Conservation (phyloP, 331 rosid genomes). For the Arachis monticola region DNA sequence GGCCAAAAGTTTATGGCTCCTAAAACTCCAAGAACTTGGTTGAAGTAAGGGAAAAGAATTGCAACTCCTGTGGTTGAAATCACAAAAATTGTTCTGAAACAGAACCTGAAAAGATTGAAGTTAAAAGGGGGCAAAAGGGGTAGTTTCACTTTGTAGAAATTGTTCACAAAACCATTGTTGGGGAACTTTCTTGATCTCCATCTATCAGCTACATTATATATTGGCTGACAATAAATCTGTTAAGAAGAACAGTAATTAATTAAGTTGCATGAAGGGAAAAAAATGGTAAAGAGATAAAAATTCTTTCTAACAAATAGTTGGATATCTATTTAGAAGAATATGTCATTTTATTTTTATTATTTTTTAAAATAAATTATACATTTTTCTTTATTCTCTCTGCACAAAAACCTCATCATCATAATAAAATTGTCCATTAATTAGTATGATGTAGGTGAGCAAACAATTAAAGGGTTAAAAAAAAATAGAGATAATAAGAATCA, state of each 20-base stretch:
- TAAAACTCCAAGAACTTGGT: constrained; percentile 66
- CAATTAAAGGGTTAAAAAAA: too few relatives aligned
- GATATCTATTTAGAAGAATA: neutral
- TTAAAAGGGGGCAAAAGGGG: constrained; percentile 52
- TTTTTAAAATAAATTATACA: neutral
- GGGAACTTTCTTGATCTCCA: constrained; percentile 58
- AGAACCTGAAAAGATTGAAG: constrained; percentile 55
- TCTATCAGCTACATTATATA: constrained; percentile 57
- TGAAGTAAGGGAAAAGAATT: constrained; percentile 75
- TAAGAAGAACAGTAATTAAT: neutral
- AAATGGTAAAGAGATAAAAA: too few relatives aligned
- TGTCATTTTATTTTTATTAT: neutral
- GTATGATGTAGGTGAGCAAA: neutral
- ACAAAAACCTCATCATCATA: too few relatives aligned
- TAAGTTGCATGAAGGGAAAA: neutral
- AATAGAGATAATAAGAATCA: too few relatives aligned
- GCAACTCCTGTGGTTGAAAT: constrained; percentile 63
- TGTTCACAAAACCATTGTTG: constrained; percentile 53
- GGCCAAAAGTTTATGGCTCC: constrained; percentile 89
- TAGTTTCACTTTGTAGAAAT: constrained; percentile 47
- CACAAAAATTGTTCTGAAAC: constrained; percentile 67
- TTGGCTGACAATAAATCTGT: constrained; percentile 72
- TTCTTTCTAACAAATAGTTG: too few relatives aligned
- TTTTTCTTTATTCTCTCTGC: too few relatives aligned
- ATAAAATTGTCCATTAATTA: neutral